Evolutionary conservation across 345 rosid genomes (phyloP), one percentile per base, ranked within the genome.

Genomic region (Dimocarpus longan): DNA sequence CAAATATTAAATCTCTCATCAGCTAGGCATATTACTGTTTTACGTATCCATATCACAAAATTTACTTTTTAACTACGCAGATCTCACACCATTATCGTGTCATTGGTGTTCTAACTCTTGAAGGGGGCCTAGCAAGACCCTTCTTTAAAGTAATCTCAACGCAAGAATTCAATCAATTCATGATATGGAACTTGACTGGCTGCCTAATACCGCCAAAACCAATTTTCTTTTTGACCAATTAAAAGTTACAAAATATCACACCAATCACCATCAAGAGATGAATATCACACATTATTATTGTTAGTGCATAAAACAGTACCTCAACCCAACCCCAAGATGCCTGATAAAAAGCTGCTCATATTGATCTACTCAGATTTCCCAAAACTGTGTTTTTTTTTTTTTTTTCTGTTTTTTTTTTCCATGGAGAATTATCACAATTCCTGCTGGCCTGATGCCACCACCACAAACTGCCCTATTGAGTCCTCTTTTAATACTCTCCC

Each of bases 211-310:
- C 28, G 81, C 88, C 88, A 83, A 85, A 64, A 66, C 73, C 40
- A 80, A 77, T 80, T 86, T 74, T 10, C 65, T 80, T 79, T 79
- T 82, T 79, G 86, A 81, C 86, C 87, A 76, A 78, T 76, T 62
- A 75, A 83, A 84, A 52, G 76, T 78, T 37, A n/a, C 76, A 65
- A 71, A 40, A 75, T 68, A 87, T 86, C 88, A 84, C 88, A 82
- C 89, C 88, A 86, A 83, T 84, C 87, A 59, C 74, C 54, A 76
- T 86, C 85, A 46, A 60, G 57, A 72, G 52, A 74, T 59, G 80
- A 71, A 84, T 77, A 80, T 85, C 90, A 86, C 80, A 75, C 65
- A 78, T 80, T 83, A 87, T 85, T 76, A 80, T 80, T 83, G 85
- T 85, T 76, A 74, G 79, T 79, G 81, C 81, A 71, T 5, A 18